Evolutionary conservation across 768 basidiomycete species (phyloP).

Genomic region (Suillus tomentosus): DNA sequence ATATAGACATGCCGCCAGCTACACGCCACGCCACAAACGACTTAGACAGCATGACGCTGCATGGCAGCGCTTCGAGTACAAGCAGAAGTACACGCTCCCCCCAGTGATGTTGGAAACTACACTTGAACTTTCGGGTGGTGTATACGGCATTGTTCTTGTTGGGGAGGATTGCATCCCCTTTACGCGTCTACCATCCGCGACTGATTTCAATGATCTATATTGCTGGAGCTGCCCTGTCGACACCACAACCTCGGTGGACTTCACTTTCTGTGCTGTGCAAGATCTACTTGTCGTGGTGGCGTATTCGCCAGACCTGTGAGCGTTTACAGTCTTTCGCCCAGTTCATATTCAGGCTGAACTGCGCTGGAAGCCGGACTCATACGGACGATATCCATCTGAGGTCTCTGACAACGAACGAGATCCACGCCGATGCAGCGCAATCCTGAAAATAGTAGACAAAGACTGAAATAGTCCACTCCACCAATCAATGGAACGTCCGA

Average conservation of each 20-base stretch:
- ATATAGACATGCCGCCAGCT: conserved; percentile 34
- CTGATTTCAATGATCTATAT: background rate
- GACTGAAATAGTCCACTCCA: background rate
- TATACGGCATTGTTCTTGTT: conserved; percentile 46
- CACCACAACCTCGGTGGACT: conserved; percentile 49
- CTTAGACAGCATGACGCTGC: conserved; percentile 46
- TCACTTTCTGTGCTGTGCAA: conserved; percentile 59
- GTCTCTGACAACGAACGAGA: conserved; percentile 51
- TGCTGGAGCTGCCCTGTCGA: conserved; percentile 47
- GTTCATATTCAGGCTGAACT: conserved; percentile 7
- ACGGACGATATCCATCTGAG: conserved; percentile 49
- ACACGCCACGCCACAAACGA: conserved; percentile 42
- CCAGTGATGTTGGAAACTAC: conserved; percentile 48
- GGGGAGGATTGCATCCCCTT: conserved; percentile 52
- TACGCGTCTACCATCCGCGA: conserved; percentile 20
- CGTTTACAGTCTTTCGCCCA: conserved; percentile 9
- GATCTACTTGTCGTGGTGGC: conserved; percentile 55
- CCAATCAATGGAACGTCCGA: background rate
- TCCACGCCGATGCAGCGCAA: conserved; percentile 48
- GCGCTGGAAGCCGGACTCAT: conserved; percentile 37
- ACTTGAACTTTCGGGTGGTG: conserved; percentile 52
- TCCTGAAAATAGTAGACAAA: conserved; percentile 22
- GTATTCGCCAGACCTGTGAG: conserved; percentile 42
- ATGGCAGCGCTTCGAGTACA: conserved; percentile 52
- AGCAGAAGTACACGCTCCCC: conserved; percentile 38